A percentile compares a stretch with the other conserved stretches of the same genome.
Conservation (phyloP, 148 eudicot genomes). For the Vaccinium macrocarpon region DNA sequence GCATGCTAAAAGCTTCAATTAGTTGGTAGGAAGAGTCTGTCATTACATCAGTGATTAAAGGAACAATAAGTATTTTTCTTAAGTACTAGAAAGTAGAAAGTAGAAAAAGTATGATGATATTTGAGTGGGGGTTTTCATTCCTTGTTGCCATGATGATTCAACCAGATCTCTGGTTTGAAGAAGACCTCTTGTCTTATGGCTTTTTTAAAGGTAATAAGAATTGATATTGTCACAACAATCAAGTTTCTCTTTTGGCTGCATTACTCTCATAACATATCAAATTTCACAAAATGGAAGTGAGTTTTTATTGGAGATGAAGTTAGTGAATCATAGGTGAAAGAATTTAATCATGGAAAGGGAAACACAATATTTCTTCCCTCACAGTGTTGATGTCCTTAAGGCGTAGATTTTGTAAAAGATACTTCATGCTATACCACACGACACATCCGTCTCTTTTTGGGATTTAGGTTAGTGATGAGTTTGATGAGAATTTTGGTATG, state of each 20-base stretch:
- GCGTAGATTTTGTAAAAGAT: neutral
- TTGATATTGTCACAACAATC: neutral
- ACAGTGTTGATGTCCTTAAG: neutral
- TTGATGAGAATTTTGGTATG: neutral
- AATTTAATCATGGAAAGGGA: neutral
- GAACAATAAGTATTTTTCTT: neutral
- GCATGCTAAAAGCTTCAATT: neutral
- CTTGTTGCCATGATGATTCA: neutral
- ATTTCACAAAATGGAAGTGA: neutral
- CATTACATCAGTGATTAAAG: neutral
- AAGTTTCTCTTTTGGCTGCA: neutral
- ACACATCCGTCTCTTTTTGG: too few relatives aligned
- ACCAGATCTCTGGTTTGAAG: neutral
- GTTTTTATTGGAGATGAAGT: neutral
- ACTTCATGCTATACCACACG: neutral
- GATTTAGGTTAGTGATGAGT: neutral
- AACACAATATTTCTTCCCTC: neutral
- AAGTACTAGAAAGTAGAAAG: neutral
- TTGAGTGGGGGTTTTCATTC: neutral
- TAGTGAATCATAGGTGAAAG: neutral
- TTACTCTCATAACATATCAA: neutral
- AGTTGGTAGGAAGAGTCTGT: neutral
- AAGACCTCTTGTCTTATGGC: neutral
- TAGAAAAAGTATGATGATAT: neutral
- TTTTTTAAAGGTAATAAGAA: neutral